These are phyloP conservation scores for Ceratocystis alfenasii DNA, from an alignment of 2,329 filamentous ascomycete genomes.

Conservation along the genomic window DNA sequence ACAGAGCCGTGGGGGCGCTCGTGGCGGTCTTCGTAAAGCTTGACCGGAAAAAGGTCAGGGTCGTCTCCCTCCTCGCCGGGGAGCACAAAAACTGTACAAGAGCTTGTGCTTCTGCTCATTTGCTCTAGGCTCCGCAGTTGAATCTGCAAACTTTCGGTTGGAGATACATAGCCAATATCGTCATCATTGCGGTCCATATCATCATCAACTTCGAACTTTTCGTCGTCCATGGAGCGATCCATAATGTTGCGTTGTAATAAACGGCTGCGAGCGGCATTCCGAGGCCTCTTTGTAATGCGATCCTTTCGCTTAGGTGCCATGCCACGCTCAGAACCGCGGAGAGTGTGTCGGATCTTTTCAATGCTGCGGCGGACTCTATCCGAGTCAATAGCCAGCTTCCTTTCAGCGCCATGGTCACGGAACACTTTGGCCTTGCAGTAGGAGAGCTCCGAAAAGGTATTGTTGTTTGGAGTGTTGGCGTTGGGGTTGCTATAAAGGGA, in stretches of 20 bases:
- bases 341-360: constrained; percentile 72
- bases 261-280: constrained; percentile 8
- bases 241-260: constrained; percentile 1
- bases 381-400: constrained; percentile 88
- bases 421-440: constrained; percentile 97
- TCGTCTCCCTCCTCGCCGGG: constrained; percentile 68
- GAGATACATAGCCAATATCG: constrained; percentile 16
- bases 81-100: constrained; percentile 66
- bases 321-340: constrained; percentile 17
- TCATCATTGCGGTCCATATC: constrained; percentile 19
- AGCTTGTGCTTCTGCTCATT: constrained; percentile 77
- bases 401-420: constrained; percentile 86
- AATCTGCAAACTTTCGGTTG: constrained; percentile 37
- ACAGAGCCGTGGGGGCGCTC: constrained; percentile 31
- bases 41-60: constrained; percentile 65
- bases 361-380: constrained; percentile 94
- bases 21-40: constrained; percentile 52
- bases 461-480: constrained; percentile 22
- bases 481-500: constrained; percentile 44
- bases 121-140: constrained; percentile 70
- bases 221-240: constrained; percentile 14
- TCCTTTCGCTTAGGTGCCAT: constrained; percentile 18
- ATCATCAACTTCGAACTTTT: constrained; percentile 12
- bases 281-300: constrained; percentile 17
- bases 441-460: constrained; percentile 54